Evolutionary conservation across 495 filamentous ascomycete genomes (phyloP), one percentile per base, ranked within the genome.

Genomic region (Aspergillus carlsbadensis): DNA sequence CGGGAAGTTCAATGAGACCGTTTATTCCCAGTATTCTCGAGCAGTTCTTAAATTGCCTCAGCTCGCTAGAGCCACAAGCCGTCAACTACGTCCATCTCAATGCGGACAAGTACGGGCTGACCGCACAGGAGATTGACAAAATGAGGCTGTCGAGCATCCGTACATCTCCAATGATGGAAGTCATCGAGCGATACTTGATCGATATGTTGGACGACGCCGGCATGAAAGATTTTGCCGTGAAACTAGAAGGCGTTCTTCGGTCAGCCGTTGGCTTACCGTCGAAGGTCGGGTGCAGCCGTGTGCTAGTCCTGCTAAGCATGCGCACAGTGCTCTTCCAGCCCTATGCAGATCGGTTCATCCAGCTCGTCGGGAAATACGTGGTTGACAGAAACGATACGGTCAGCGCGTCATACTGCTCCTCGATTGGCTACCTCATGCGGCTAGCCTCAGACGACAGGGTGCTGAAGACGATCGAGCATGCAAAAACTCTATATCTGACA

Each of bases 1-100:
- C 77, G 8, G 86, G 87, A 13, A 82, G 79, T 45, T 78, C 83
- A 2, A 71, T 98, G 15, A 81, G 86, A 14, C 89, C 89, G 0
- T 96, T 91, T 67, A 84, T 96, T 14, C 85, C 93, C 0, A 80
- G 81, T 33, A 85, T 98, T 41, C 80, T 96, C 10, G 88, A 91
- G 46, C 87, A 89, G 55, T 82, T 93, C 31, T 74, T 98, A 10
- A 84, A 82, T 10, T 81, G 92, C 7, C 75, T 97, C 13, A 96
- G 89, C 65, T 90, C 90, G 1, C 74, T 97, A 29, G 94, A 98
- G 72, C 88, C 85, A 0, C 87, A 95, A 57, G 84, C 79, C 10
- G 82, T 97, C 64, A 96, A 98, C 62, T 97, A 96, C 65, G 76
- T 96, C 52, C 91, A 96, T 72, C 83, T 96, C 58, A 92, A 94